Evolutionary conservation across 169 alveolate genomes (phyloP).

Genomic region (Miamiensis avidus): DNA sequence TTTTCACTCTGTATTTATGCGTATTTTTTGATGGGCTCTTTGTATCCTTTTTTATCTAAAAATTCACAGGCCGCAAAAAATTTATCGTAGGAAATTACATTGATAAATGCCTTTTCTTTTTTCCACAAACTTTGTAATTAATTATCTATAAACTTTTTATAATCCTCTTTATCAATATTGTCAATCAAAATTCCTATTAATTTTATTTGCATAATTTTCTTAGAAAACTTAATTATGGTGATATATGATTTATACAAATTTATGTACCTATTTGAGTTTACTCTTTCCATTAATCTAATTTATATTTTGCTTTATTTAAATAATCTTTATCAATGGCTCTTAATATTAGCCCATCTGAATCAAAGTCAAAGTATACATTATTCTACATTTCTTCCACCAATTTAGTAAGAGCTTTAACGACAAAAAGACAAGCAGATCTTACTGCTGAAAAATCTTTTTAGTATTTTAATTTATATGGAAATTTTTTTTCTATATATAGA

Average conservation of each 20-base stretch:
- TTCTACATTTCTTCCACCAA: constrained; percentile 20
- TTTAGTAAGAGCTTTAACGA: constrained; percentile 17
- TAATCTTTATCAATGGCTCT: constrained; percentile 24
- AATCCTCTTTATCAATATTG: constrained; percentile 17
- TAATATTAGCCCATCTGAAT: constrained; percentile 14
- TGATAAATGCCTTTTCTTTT: constrained; percentile 20
- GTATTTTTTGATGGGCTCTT: constrained; percentile 4
- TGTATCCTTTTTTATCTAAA: constrained; percentile 23
- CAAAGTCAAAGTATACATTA: constrained; percentile 18
- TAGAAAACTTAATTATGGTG: background rate
- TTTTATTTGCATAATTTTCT: no score
- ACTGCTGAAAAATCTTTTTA: constrained; percentile 24
- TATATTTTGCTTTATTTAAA: constrained; percentile 3
- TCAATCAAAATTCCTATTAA: constrained; percentile 14
- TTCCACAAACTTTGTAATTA: background rate
- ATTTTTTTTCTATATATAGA: constrained; percentile 14
- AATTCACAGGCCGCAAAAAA: constrained; percentile 17
- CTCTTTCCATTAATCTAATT: constrained; percentile 24
- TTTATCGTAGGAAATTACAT: constrained; percentile 21
- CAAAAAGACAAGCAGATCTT: constrained; percentile 19
- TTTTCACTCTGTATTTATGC: constrained; percentile 13
- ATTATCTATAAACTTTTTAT: constrained; percentile 17
- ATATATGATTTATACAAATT: no score
- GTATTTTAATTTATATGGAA: background rate
- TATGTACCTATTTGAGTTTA: background rate